These are phyloP conservation scores for Lentithecium fluviatile DNA, from an alignment of 495 filamentous ascomycete species.

Conservation along the genomic window DNA sequence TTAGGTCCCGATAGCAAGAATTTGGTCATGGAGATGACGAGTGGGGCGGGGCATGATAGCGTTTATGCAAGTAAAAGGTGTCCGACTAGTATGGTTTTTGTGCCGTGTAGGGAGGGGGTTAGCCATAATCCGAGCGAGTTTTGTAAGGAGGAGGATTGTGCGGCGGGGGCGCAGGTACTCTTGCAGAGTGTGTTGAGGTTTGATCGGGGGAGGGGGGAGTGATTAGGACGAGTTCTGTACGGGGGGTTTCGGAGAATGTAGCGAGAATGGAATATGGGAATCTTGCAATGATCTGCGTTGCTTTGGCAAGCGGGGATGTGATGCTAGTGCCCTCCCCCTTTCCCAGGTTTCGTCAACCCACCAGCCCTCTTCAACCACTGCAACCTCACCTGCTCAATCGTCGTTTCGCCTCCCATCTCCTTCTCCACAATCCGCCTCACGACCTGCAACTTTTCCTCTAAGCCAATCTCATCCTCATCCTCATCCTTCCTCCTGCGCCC, in stretches of 20 bases:
- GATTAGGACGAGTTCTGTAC: no score
- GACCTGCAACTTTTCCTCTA: slow-evolving; percentile 16
- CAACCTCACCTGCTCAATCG: slow-evolving; percentile 14
- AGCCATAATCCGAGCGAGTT: slow-evolving; percentile 66
- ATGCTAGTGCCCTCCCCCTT: slow-evolving; percentile 30
- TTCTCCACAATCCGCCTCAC: slow-evolving; percentile 20
- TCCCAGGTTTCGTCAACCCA: slow-evolving; percentile 22
- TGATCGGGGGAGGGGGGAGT: slow-evolving; percentile 49
- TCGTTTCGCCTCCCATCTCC: slow-evolving; percentile 14
- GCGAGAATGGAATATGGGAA: no score
- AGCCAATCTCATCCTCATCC: neutral
- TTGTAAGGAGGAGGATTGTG: slow-evolving; percentile 60
- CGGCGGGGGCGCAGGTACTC: slow-evolving; percentile 62
- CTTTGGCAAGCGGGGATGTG: neutral
- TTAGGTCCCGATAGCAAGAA: slow-evolving; percentile 48
- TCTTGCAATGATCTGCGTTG: no score
- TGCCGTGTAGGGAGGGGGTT: slow-evolving; percentile 63
- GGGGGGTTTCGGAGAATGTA: slow-evolving; percentile 4
- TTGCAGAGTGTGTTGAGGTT: slow-evolving; percentile 60
- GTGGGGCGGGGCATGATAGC: slow-evolving; percentile 62
- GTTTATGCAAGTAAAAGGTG: slow-evolving; percentile 60
- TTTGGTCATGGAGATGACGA: slow-evolving; percentile 52
- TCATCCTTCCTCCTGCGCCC: slow-evolving; percentile 46
- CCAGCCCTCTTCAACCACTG: slow-evolving; percentile 21
- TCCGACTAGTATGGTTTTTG: slow-evolving; percentile 67